Base-by-base conservation (phyloP, 371 early-diverging fungal genomes). In the Mucor plumbeus region DNA sequence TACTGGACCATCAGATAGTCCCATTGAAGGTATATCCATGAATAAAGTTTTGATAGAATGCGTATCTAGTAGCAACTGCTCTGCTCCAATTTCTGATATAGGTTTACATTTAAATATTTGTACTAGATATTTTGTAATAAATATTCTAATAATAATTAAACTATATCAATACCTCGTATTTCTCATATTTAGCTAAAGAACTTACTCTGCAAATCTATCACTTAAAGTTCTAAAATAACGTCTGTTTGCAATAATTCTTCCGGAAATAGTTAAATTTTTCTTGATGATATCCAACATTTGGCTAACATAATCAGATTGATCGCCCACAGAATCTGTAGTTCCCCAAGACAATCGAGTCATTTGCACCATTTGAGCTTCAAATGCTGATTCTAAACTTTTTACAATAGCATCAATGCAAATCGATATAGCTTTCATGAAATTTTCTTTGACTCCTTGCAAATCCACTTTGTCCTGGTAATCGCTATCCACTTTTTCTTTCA, bases 11-110 rank as follows among this genome's bases (percentile, higher is more conserved):
- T 91, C 89, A 1, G 68, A 61, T 1, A 79, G 59, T 0, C 90
- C 84, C 63, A 87, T 79, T 9, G 79, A 82, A 5, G 95, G 91
- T 71, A 96, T 84, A 39, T 90, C 90, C 56, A 91, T 65, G 36
- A 97, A 65, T 9, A 88, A 73, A 0, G 92, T 91, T 65, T 94
- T 94, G 50, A 97, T 81, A 1, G 94, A 90, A 65, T 96, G 94
- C 19, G 91, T 94, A 77, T 98, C 97, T n/a, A 98, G 73, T 7
- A 98, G 85, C 79, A 97, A 84, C 72, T 94, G 93, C 64, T 95
- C 95, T 15, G 96, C 96, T 5, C 94, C 96, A 63, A 93, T 88
- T 70, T 94, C 94, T 10, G 90, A 90, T 19, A 95, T 90, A 4
- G 92, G 91, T 53, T 88, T 91, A 75, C 94, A 94, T 40, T 83